Conservation (phyloP, 2,329 filamentous ascomycete species). For the Knufia petricola region DNA sequence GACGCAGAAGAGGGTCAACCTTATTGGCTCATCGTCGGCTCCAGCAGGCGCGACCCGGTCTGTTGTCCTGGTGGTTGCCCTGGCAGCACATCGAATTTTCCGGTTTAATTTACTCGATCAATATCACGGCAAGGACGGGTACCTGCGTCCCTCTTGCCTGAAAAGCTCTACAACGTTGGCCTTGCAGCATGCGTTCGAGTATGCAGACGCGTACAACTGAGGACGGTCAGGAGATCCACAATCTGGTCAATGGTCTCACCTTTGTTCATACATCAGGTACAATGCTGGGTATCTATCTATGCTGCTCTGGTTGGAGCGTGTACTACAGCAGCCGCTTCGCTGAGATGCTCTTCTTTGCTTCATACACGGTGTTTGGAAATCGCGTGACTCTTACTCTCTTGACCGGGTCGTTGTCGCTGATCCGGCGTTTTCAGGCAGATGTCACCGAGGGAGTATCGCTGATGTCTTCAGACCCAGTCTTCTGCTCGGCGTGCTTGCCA, state of each 20-base stretch:
- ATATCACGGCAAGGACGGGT: not conserved
- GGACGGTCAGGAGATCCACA: too few relatives aligned
- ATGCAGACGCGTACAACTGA: too few relatives aligned
- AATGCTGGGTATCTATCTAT: constrained; percentile 1
- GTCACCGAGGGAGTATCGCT: too few relatives aligned
- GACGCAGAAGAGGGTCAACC: not conserved
- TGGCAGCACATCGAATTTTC: not conserved
- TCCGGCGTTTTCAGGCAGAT: too few relatives aligned
- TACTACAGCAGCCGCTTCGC: too few relatives aligned
- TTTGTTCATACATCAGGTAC: not conserved
- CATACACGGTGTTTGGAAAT: too few relatives aligned
- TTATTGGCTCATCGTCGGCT: not conserved
- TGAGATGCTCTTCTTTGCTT: too few relatives aligned
- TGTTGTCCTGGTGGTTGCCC: constrained; percentile 10
- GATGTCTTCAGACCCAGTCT: too few relatives aligned
- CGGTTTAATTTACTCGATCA: too few relatives aligned
- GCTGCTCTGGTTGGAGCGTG: not conserved
- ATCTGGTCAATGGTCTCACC: not conserved
- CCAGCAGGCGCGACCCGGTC: constrained; percentile 2
- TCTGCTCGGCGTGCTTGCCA: too few relatives aligned
- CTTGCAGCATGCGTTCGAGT: not conserved
- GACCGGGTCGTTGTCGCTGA: too few relatives aligned
- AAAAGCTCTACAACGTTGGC: not conserved
- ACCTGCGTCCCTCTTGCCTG: not conserved
- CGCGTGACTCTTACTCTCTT: too few relatives aligned